A percentile compares a stretch with the other conserved stretches of the same genome.
Evolutionary conservation across 2,329 filamentous ascomycete species (phyloP).

Genomic region (Akanthomyces uredinophilus): DNA sequence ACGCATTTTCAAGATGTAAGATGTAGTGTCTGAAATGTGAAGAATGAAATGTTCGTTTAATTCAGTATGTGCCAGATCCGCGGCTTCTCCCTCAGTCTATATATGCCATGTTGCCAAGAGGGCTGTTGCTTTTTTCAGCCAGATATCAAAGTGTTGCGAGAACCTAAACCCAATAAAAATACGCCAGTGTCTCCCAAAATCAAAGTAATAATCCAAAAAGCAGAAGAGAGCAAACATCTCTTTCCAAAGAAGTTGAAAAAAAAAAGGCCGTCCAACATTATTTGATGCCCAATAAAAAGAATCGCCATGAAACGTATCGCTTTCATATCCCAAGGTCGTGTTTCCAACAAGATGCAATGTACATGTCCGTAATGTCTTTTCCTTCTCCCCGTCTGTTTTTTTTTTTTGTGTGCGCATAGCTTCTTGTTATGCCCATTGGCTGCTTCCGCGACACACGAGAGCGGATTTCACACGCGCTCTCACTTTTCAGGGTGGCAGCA

Average conservation of each 20-base stretch:
- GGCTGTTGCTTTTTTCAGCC: no score
- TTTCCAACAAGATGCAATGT: background rate
- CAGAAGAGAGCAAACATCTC: background rate
- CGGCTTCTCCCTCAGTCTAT: background rate
- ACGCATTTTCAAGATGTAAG: background rate
- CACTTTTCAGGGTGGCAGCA: no score
- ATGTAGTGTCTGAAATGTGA: background rate
- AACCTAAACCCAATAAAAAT: no score
- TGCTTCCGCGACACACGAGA: background rate
- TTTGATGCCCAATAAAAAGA: background rate
- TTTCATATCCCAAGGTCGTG: background rate
- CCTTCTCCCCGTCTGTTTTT: background rate
- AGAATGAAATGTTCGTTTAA: background rate
- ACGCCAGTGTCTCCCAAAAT: background rate
- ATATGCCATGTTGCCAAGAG: no score
- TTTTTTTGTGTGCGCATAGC: background rate
- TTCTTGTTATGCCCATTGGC: background rate
- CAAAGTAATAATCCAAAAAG: background rate
- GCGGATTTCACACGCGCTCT: slow-evolving; percentile 3
- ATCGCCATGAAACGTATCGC: background rate
- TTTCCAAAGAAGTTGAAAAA: no score
- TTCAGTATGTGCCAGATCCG: background rate
- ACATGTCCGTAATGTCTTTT: background rate
- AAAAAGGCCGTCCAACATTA: background rate
- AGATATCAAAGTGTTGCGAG: no score